phyloP scores from a whole-genome alignment of 345 rosid species.

The thale cress (Arabidopsis thaliana) region TAIR10.1 NC_003071.7:6403501-6404000 shows the following conservation, averaged over 20 bases:
- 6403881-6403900: not conserved
- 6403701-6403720: conserved; percentile 3
- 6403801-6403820: too few relatives aligned
- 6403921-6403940: not conserved
- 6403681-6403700: not conserved
- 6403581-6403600: conserved; percentile 33
- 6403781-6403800: too few relatives aligned
- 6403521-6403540: conserved; percentile 21
- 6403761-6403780: too few relatives aligned
- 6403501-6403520: conserved; percentile 36
- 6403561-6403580: not conserved
- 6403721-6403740: not conserved
- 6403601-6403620: not conserved
- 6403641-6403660: too few relatives aligned
- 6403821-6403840: too few relatives aligned
- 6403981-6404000: too few relatives aligned
- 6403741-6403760: too few relatives aligned
- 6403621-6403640: too few relatives aligned
- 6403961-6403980: not conserved
- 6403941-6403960: too few relatives aligned
- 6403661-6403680: too few relatives aligned
- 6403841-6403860: too few relatives aligned
- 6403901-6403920: not conserved
- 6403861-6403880: not conserved
- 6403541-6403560: not conserved